phyloP scores from a whole-genome alignment of 805 yeast species.

The Pichia pseudocactophila region DNA sequence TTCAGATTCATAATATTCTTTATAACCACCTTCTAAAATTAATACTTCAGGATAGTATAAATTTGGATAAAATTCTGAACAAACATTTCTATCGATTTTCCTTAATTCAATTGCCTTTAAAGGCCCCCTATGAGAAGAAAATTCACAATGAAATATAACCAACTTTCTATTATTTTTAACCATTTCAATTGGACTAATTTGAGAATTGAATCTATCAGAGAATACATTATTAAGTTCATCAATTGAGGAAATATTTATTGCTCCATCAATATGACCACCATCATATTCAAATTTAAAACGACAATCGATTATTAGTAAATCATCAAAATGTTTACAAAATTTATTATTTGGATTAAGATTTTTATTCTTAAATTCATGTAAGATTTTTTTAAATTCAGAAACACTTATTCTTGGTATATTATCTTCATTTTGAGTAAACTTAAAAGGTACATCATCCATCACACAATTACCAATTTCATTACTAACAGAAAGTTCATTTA shows the following conservation, averaged over 20 bases:
- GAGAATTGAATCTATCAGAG: conserved; percentile 21
- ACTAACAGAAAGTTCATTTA: conserved; percentile 17
- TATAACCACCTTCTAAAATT: conserved; percentile 87
- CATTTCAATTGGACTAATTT: conserved; percentile 18
- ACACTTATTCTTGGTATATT: conserved; percentile 63
- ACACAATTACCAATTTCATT: conserved; percentile 10
- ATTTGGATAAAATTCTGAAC: conserved; percentile 59
- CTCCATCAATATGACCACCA: conserved; percentile 88
- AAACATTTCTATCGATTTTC: conserved; percentile 71
- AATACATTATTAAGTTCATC: conserved; percentile 56
- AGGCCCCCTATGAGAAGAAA: conserved; percentile 90
- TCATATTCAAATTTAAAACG: conserved; percentile 85
- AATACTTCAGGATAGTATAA: conserved; percentile 83
- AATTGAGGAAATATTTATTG: conserved; percentile 67
- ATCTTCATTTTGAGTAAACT: conserved; percentile 24
- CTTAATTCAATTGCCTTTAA: conserved; percentile 81
- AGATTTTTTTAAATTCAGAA: conserved; percentile 45
- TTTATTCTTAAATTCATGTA: conserved; percentile 32
- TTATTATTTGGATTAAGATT: conserved; percentile 27
- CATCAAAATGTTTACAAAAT: conserved; percentile 41
- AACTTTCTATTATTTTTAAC: conserved; percentile 31
- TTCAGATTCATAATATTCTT: conserved; percentile 55
- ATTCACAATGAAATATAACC: conserved; percentile 89
- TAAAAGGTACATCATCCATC: conserved; percentile 5
- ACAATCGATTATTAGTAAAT: conserved; percentile 66